Evolutionary conservation across 2,329 filamentous ascomycete genomes (phyloP).

Genomic region (Alternaria tenuissima): DNA sequence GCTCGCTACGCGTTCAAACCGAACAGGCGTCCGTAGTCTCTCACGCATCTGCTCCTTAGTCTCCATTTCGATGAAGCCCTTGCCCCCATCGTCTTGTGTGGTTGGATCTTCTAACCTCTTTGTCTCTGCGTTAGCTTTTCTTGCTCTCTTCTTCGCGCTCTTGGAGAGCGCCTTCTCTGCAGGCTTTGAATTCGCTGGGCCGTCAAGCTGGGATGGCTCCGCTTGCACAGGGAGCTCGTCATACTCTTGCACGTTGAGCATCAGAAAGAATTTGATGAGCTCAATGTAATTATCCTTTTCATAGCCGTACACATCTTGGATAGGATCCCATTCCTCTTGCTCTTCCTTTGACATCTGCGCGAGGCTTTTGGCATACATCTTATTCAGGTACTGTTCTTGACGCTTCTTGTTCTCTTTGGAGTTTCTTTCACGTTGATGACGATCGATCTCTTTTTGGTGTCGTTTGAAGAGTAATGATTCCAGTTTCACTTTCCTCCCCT

Average conservation of each 20-base stretch:
- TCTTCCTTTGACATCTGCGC: slow-evolving; percentile 50
- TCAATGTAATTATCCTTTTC: slow-evolving; percentile 56
- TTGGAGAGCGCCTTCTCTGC: slow-evolving; percentile 31
- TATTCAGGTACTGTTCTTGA: slow-evolving; percentile 57
- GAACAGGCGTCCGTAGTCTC: slow-evolving; percentile 53
- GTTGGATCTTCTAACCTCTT: slow-evolving; percentile 29
- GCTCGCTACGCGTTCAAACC: slow-evolving; percentile 44
- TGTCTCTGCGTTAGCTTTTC: slow-evolving; percentile 35
- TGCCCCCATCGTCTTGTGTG: slow-evolving; percentile 22
- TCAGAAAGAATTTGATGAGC: slow-evolving; percentile 57
- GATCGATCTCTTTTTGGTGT: slow-evolving; percentile 52
- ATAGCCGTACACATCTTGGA: slow-evolving; percentile 58
- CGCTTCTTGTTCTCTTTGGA: slow-evolving; percentile 36
- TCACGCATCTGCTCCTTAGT: slow-evolving; percentile 52
- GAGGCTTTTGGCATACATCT: slow-evolving; percentile 54
- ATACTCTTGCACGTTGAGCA: slow-evolving; percentile 45
- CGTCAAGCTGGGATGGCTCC: background rate
- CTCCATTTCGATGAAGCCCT: slow-evolving; percentile 55
- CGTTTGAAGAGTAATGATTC: slow-evolving; percentile 49
- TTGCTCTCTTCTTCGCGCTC: slow-evolving; percentile 46
- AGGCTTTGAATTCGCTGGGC: slow-evolving; percentile 2
- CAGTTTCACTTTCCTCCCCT: slow-evolving; percentile 59
- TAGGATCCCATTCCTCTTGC: slow-evolving; percentile 57
- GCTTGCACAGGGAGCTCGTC: slow-evolving; percentile 6
- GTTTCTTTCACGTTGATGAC: slow-evolving; percentile 49